Evolutionary conservation across 495 filamentous ascomycete genomes (phyloP), one percentile per base, ranked within the genome.

Genomic region (Ramalina intermedia): DNA sequence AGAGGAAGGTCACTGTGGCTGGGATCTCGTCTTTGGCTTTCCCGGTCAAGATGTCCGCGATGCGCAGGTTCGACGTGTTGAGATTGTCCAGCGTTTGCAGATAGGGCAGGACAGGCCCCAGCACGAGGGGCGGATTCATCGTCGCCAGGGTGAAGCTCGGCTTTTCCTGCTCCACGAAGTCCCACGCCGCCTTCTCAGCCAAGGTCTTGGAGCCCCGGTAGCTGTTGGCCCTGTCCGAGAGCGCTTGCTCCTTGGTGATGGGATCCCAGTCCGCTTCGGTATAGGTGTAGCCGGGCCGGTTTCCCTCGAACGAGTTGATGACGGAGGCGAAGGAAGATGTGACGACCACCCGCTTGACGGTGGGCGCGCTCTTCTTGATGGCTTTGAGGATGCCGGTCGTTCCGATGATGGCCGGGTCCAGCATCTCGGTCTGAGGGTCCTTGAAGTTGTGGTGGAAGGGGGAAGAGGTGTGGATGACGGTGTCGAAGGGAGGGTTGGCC

Each of bases 321-420:
- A 93, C 82, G 17, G 84, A 70, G 7, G 88, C 89, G 63, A 90
- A 94, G 14, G 85, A 91, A 26, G 80, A 85, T 1, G 88, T 95
- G 55, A 95, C 74, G 42, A 89, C 80, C 11, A 95, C 84, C 47
- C 81, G 72, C 65, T 85, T 88, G 37, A 95, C 87, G 0, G 66
- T 63, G 0, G 87, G 86, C 1, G 86, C 86, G 51, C 73, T 69
- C 45, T 78, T 76, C 61, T 84, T 81, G 60, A 90, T 74, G 13
- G 85, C 81, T 51, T 76, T 74, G 40, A 96, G 66, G 47, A 96
- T 79, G 12, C 78, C 76, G 1, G 80, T 86, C 5, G 89, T 96
- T 38, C 90, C 90, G 58, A 59, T 57, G 36, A 59, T 46, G 44
- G 57, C 57, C 12, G 57, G 58, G 45, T 56, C 53, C 40, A 94